phyloP scores from a whole-genome alignment of 495 filamentous ascomycete species.

The Tuber brumale region DNA sequence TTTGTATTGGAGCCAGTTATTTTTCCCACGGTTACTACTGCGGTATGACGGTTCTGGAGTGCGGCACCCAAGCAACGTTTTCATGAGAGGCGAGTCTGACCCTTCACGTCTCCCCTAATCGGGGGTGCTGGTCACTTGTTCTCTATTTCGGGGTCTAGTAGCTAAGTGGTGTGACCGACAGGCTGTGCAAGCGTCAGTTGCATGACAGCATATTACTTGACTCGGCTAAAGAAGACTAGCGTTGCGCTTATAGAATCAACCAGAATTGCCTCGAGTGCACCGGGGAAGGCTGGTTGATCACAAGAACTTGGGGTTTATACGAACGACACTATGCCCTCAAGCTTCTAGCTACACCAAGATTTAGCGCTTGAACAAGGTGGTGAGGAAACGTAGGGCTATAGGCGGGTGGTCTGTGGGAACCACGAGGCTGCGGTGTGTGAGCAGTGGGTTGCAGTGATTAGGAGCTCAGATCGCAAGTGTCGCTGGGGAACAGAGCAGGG shows the following conservation, averaged over 20 bases:
- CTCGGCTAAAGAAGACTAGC: slow-evolving; percentile 63
- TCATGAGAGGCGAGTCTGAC: slow-evolving; percentile 38
- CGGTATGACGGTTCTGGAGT: slow-evolving; percentile 34
- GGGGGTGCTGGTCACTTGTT: neutral
- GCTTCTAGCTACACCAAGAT: slow-evolving; percentile 74
- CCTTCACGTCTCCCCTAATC: slow-evolving; percentile 1
- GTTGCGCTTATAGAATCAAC: slow-evolving; percentile 87
- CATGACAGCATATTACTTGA: slow-evolving; percentile 89
- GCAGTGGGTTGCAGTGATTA: too few relatives aligned
- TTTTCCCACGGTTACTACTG: neutral
- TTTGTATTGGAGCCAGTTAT: neutral
- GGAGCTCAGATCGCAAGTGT: slow-evolving; percentile 33
- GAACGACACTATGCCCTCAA: slow-evolving; percentile 72
- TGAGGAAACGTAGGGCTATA: slow-evolving; percentile 78
- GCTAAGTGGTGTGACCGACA: slow-evolving; percentile 41
- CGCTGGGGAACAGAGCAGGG: slow-evolving; percentile 40
- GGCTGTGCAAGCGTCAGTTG: slow-evolving; percentile 94
- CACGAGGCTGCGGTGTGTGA: slow-evolving; percentile 53
- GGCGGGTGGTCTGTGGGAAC: slow-evolving; percentile 69
- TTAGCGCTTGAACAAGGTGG: slow-evolving; percentile 81
- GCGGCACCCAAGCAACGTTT: slow-evolving; percentile 31
- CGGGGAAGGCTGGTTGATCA: slow-evolving; percentile 90
- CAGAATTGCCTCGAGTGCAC: slow-evolving; percentile 81
- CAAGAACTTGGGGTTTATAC: slow-evolving; percentile 97
- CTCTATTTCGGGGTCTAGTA: neutral